Percentiles rank a stretch among this genome's conserved stretches.
Conservation (phyloP, 164 flowering plant species). For the Tetrastigma voinierianum region DNA sequence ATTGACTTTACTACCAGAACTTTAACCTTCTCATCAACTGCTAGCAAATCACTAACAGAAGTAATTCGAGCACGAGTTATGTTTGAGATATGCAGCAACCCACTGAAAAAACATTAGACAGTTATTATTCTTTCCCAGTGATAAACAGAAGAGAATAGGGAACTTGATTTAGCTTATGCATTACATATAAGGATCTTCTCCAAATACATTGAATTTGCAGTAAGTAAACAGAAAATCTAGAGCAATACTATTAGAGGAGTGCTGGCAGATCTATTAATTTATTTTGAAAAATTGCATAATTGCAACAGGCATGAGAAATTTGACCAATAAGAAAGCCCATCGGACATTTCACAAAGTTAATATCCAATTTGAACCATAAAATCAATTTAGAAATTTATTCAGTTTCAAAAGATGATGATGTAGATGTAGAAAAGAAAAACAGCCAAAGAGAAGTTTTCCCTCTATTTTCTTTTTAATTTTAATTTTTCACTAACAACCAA, state of each 20-base stretch:
- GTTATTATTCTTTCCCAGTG: background rate
- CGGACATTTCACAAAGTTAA: too few species aligned
- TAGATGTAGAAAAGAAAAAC: too few species aligned
- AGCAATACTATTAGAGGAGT: background rate
- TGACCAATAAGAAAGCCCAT: too few species aligned
- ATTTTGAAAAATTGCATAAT: background rate
- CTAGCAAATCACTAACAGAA: slow-evolving; percentile 62
- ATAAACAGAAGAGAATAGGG: background rate
- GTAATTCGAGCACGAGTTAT: slow-evolving; percentile 48
- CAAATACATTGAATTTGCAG: background rate
- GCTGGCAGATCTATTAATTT: background rate
- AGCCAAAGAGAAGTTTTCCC: too few species aligned
- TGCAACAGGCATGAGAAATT: too few species aligned
- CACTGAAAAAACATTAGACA: slow-evolving; percentile 50
- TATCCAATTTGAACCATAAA: too few species aligned
- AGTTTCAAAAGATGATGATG: too few species aligned
- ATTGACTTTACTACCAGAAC: slow-evolving; percentile 79
- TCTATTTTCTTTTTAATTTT: too few species aligned
- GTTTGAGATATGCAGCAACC: slow-evolving; percentile 89
- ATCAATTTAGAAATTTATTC: too few species aligned
- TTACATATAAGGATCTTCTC: background rate
- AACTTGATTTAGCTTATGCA: background rate
- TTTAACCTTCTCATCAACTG: slow-evolving; percentile 76
- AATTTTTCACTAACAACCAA: too few species aligned
- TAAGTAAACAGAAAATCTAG: background rate